These are phyloP conservation scores for Takakia lepidozioides DNA, from an alignment of 225 moss, liverwort and hornwort species.

Conservation along the genomic window DNA sequence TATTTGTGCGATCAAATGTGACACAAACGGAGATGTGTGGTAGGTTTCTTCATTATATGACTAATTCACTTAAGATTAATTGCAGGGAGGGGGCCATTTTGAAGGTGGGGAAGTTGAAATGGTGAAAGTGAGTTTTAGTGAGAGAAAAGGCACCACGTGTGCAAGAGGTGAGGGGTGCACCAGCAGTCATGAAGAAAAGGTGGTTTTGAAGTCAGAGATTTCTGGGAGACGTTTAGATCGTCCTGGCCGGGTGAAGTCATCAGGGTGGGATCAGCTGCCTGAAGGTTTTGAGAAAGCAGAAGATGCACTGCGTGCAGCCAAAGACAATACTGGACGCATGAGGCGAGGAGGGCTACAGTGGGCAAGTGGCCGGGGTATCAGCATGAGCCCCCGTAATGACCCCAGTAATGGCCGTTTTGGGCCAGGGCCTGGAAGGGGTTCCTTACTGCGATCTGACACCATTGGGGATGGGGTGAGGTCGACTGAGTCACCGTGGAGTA, in stretches of 20 bases:
- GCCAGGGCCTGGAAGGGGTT: conserved; percentile 53
- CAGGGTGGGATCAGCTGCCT: conserved; percentile 99
- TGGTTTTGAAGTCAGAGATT: conserved; percentile 36
- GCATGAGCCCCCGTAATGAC: conserved; percentile 50
- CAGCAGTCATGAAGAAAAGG: conserved; percentile 27
- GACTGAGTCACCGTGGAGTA: conserved; percentile 70
- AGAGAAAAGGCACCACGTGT: conserved; percentile 16
- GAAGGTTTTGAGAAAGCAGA: conserved; percentile 81
- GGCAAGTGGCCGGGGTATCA: conserved; percentile 57
- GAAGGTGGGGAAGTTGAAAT: conserved; percentile 26
- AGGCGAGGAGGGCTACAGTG: conserved; percentile 57
- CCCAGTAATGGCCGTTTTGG: conserved; percentile 54
- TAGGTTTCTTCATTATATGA: too few relatives aligned
- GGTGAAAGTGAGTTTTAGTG: conserved; percentile 18
- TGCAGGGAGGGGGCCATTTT: conserved; percentile 34
- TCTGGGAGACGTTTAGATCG: conserved; percentile 45
- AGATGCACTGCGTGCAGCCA: conserved; percentile 76
- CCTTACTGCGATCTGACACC: conserved; percentile 38
- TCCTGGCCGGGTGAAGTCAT: conserved; percentile 51
- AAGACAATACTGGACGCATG: conserved; percentile 49
- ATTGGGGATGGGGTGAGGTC: conserved; percentile 59
- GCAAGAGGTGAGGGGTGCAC: conserved; percentile 27
- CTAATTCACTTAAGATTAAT: too few relatives aligned
- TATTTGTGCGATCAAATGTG: too few relatives aligned
- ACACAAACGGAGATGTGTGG: too few relatives aligned